Conservation (phyloP, 2,329 filamentous ascomycete species). For the Endothia cerciana region DNA sequence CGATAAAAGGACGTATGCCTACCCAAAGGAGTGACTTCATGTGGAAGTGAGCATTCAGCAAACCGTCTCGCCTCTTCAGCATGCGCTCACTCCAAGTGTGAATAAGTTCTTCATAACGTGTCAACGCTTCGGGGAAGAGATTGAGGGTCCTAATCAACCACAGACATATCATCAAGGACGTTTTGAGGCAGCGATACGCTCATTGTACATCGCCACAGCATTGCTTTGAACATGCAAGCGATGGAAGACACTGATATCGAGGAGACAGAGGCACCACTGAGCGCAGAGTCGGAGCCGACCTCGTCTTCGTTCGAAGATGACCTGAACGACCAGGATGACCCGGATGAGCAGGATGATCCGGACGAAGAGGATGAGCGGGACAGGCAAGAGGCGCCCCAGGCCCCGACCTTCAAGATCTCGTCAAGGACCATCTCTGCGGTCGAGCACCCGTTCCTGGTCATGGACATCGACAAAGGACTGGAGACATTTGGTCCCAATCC, state of each 20-base stretch:
- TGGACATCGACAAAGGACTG: conserved; percentile 46
- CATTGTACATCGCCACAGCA: neutral
- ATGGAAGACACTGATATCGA: conserved; percentile 12
- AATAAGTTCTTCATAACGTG: neutral
- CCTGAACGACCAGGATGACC: conserved; percentile 8
- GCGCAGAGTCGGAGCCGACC: conserved; percentile 9
- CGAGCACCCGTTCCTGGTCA: conserved; percentile 49
- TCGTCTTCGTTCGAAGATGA: conserved; percentile 15
- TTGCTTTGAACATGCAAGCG: conserved; percentile 14
- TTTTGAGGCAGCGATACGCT: neutral
- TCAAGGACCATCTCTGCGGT: conserved; percentile 45
- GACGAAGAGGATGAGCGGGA: conserved; percentile 7
- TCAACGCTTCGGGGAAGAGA: neutral
- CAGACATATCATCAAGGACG: neutral
- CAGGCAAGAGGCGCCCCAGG: conserved; percentile 30
- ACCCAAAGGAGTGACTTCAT: neutral
- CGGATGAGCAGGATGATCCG: conserved; percentile 16
- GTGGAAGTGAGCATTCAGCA: neutral
- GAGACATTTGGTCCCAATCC: conserved; percentile 45
- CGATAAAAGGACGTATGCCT: neutral
- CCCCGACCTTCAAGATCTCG: conserved; percentile 44
- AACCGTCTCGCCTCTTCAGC: neutral
- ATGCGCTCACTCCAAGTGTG: neutral
- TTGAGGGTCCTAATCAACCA: neutral
- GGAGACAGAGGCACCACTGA: conserved; percentile 18